phyloP scores from a whole-genome alignment of 1,284 basidiomycete genomes.

The Cutaneotrichosporon cyanovorans region DNA sequence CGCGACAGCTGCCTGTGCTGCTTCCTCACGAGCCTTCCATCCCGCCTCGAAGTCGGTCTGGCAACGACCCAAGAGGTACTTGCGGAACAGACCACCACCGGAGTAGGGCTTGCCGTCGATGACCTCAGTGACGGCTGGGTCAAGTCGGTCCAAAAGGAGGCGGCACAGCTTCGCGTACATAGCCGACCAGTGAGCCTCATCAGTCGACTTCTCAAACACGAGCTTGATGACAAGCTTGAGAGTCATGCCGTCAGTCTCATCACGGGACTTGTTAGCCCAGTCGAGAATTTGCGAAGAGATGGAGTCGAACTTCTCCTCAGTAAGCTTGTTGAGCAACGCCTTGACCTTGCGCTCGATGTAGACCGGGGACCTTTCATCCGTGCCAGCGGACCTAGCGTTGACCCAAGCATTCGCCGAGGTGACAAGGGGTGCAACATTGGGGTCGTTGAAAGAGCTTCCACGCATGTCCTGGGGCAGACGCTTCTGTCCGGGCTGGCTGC shows the following conservation, averaged over 20 bases:
- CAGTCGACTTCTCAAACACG: constrained; percentile 94
- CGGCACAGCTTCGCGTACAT: constrained; percentile 94
- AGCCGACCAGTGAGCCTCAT: constrained; percentile 89
- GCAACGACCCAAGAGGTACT: constrained; percentile 85
- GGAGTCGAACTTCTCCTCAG: constrained; percentile 92
- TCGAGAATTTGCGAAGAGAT: constrained; percentile 87
- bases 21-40: constrained; percentile 54
- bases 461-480: constrained; percentile 32
- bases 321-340: constrained; percentile 87
- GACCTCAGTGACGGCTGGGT: constrained; percentile 77
- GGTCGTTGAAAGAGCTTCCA: constrained; percentile 20
- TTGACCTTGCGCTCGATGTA: constrained; percentile 92
- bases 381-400: constrained; percentile 46
- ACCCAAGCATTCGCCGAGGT: constrained; percentile 75
- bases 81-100: constrained; percentile 79
- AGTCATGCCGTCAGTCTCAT: constrained; percentile 87
- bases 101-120: constrained; percentile 75
- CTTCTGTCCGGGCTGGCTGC: constrained; percentile 34
- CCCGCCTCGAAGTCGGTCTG: constrained; percentile 92
- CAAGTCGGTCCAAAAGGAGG: constrained; percentile 87
- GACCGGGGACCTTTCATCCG: constrained; percentile 64
- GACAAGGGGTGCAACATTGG: constrained; percentile 66
- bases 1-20: constrained; percentile 50
- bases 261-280: constrained; percentile 89
- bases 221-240: constrained; percentile 92